These are phyloP conservation scores for Stagonosporopsis rhizophila DNA, from an alignment of 2,329 filamentous ascomycete species.

Conservation along the genomic window DNA sequence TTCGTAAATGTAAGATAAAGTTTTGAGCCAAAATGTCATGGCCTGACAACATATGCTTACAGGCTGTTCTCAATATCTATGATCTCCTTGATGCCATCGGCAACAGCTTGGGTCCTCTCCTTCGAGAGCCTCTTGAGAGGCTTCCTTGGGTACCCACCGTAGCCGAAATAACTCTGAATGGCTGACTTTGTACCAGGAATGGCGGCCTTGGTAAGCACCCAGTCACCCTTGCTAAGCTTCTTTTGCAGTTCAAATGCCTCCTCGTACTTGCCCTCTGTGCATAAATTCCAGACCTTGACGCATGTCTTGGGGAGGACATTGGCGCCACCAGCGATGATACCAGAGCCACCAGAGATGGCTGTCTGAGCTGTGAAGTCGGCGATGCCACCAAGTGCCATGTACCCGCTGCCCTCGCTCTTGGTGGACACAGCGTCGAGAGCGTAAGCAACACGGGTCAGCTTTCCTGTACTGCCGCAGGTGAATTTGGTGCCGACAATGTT, in stretches of 20 bases:
- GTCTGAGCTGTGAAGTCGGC: slow-evolving; percentile 89
- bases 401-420: slow-evolving; percentile 57
- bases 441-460: slow-evolving; percentile 80
- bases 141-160: slow-evolving; percentile 76
- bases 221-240: slow-evolving; percentile 79
- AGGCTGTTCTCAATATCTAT: slow-evolving; percentile 68
- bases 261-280: slow-evolving; percentile 72
- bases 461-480: slow-evolving; percentile 89
- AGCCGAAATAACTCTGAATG: slow-evolving; percentile 81
- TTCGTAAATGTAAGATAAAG: slow-evolving; percentile 24
- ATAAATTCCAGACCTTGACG: slow-evolving; percentile 79
- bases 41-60: slow-evolving; percentile 23
- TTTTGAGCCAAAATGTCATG: neutral
- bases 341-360: slow-evolving; percentile 76
- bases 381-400: slow-evolving; percentile 88
- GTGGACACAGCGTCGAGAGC: slow-evolving; percentile 76
- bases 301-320: slow-evolving; percentile 87
- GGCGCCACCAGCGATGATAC: slow-evolving; percentile 84
- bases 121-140: slow-evolving; percentile 73
- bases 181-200: slow-evolving; percentile 88
- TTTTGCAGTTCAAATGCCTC: slow-evolving; percentile 80
- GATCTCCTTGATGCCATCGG: slow-evolving; percentile 60
- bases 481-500: slow-evolving; percentile 92
- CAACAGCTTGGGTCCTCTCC: slow-evolving; percentile 57
- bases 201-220: slow-evolving; percentile 81